Conservation (phyloP, 164 flowering plant species). For the Nymphaea thermarum region DNA sequence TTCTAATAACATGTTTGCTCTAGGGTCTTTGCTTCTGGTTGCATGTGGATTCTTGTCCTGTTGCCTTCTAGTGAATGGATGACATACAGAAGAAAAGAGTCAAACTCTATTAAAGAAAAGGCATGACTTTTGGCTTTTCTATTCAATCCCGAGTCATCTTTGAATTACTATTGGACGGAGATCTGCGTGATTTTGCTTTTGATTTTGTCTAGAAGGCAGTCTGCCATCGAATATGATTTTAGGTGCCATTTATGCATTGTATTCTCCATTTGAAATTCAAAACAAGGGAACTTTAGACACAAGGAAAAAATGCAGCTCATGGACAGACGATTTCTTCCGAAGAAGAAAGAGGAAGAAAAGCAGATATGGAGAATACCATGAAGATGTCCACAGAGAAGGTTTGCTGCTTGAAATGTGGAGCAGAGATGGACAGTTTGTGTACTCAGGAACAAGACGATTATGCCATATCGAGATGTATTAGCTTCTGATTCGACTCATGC, state of each 20-base stretch:
- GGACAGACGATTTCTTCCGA: no score
- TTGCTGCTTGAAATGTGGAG: no score
- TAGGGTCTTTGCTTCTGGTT: background rate
- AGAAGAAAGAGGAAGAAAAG: no score
- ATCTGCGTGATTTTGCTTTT: background rate
- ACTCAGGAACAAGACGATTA: no score
- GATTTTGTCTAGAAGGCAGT: background rate
- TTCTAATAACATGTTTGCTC: no score
- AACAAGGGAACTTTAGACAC: no score
- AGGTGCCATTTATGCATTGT: background rate
- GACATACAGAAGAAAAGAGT: background rate
- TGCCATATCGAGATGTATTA: no score
- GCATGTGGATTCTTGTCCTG: background rate
- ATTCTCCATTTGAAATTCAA: background rate
- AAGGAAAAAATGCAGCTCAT: no score
- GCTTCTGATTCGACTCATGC: no score
- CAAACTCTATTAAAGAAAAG: background rate
- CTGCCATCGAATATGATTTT: background rate
- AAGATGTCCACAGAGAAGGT: no score
- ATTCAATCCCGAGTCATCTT: background rate
- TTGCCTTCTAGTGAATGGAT: background rate
- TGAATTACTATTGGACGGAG: background rate
- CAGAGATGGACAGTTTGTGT: no score
- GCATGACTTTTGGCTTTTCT: background rate
- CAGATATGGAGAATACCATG: no score